phyloP scores from a whole-genome alignment of 176 grass and related monocot genomes.

The Guadua angustifolia region DNA sequence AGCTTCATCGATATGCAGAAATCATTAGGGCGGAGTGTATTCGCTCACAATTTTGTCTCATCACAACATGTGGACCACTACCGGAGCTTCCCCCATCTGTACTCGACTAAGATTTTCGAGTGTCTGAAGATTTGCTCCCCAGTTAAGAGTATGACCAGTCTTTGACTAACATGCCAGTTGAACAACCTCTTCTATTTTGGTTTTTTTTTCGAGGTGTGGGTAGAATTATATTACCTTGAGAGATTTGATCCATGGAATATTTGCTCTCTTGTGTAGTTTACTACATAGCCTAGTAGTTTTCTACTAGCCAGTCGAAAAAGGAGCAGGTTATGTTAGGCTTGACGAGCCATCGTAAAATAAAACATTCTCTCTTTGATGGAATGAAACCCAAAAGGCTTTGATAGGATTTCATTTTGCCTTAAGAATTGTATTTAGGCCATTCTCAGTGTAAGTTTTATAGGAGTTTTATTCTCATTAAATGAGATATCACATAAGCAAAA shows the following conservation, averaged over 20 bases:
- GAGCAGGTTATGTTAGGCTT: too few species aligned
- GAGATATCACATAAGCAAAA: too few species aligned
- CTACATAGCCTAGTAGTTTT: too few species aligned
- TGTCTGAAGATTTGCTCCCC: constrained; percentile 66
- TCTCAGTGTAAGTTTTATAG: too few species aligned
- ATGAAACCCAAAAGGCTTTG: too few species aligned
- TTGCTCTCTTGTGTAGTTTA: neutral
- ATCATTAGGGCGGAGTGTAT: constrained; percentile 57
- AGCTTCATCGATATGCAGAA: constrained; percentile 77
- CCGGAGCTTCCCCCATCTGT: constrained; percentile 82
- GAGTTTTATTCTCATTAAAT: too few species aligned
- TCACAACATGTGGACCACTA: constrained; percentile 95
- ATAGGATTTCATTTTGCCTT: too few species aligned
- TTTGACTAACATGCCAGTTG: neutral
- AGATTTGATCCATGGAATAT: neutral
- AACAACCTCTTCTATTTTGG: neutral
- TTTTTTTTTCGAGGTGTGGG: neutral
- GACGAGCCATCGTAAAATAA: too few species aligned
- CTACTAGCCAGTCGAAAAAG: too few species aligned
- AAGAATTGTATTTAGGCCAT: too few species aligned
- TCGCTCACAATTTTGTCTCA: constrained; percentile 73
- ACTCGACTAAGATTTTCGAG: constrained; percentile 77
- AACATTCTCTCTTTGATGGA: too few species aligned
- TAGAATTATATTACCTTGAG: neutral
- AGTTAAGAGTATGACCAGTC: constrained; percentile 40